Base-by-base conservation (phyloP, 1,284 basidiomycete genomes). In the Ustilago lituana region DNA sequence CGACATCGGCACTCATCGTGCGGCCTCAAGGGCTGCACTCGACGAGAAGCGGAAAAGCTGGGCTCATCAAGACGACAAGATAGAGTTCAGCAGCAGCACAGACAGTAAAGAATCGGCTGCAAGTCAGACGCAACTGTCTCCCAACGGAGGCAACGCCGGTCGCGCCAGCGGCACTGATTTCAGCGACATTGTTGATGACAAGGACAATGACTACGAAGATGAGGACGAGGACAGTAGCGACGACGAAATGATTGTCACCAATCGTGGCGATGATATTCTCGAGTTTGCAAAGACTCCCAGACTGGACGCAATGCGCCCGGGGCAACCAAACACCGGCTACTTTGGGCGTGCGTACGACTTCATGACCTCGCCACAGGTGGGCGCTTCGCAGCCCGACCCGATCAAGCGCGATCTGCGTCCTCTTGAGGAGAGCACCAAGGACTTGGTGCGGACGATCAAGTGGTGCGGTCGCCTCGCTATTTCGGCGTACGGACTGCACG, bases 381-480 rank as follows among this genome's bases (percentile, higher is more conserved):
- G 54, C 11, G 62, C 67, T 20, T 61, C 67, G 9, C 20, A 45
- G 8, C 44, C 61, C 10, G 40, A 32, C 40, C 22, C 39, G 0
- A 32, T 36, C 22, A 31, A 44, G 8, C 60, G 48, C 17, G 47
- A 57, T 35, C 47, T 49, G 7, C 37, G 39, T 35, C 44, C 59
- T 7, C 52, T 63, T 50, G 47, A 51, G 26, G 68, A 75, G 37
- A 67, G 54, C 23, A 61, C 63, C 11, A 55, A 51, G 19, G 65
- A 62, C 22, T 49, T 79, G 20, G 68, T 80, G 5, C 61, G 65
- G 22, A 81, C 73, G 9, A 73, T 81, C 63, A 78, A 78, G 44
- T 80, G 79, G 78, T 78, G 77, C 15, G 67, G 73, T n/a, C 73
- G 76, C n/a, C 65, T 81, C 23, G 76, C 79, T 14, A 78, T 81